These are phyloP conservation scores for Effrenium voratum DNA, from an alignment of 73 alveolate genomes.

Conservation along the genomic window DNA sequence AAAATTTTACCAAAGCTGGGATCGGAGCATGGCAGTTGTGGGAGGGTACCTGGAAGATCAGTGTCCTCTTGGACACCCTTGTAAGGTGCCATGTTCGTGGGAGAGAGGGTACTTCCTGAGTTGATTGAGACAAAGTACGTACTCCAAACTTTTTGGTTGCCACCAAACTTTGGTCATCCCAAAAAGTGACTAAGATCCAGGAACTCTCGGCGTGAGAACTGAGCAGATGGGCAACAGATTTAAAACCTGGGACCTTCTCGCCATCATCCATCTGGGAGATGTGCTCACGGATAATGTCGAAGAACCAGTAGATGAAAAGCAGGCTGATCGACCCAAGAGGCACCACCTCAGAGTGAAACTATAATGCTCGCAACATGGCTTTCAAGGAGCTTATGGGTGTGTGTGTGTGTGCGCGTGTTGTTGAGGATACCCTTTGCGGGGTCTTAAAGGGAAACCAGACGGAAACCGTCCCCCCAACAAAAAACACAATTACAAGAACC, in stretches of 20 bases:
- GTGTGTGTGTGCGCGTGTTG: no score
- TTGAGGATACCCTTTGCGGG: no score
- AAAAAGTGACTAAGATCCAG: neutral
- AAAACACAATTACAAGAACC: no score
- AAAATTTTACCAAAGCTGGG: no score
- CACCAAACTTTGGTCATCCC: neutral
- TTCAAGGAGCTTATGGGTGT: neutral
- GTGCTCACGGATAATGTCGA: conserved; percentile 66
- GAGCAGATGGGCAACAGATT: neutral
- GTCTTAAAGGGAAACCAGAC: no score
- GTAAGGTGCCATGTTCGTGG: neutral
- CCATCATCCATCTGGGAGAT: conserved; percentile 68
- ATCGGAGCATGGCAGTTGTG: no score
- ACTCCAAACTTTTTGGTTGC: neutral
- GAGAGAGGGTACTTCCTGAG: neutral
- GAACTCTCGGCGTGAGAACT: neutral
- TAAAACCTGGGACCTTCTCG: neutral
- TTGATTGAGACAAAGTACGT: neutral
- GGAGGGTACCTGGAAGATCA: no score
- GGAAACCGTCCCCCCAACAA: no score
- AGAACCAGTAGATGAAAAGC: conserved; percentile 10
- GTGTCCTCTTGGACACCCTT: neutral
- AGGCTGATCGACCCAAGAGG: conserved; percentile 13
- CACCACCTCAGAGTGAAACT: neutral
- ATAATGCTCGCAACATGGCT: neutral